Percentiles rank a stretch among this genome's conserved stretches.
phyloP scores from a whole-genome alignment of 768 basidiomycete genomes.

The Strobilomyces echinocephalus region DNA sequence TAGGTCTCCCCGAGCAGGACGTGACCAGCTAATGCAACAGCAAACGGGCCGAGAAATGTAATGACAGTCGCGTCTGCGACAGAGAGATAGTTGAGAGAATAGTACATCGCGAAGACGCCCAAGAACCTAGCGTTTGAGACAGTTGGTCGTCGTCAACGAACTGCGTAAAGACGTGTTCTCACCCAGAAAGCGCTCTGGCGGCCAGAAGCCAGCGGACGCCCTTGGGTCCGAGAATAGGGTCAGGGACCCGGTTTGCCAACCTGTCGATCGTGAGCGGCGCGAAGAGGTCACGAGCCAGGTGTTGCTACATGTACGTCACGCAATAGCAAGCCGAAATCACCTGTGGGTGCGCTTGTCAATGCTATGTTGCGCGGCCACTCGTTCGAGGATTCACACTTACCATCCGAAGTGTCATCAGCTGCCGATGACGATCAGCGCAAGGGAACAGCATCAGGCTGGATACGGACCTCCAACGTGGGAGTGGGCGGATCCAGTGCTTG shows the following conservation, averaged over 20 bases:
- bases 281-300: neutral
- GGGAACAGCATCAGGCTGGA: neutral
- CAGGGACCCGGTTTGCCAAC: conserved; percentile 39
- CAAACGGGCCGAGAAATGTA: conserved; percentile 67
- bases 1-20: conserved; percentile 60
- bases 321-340: conserved; percentile 50
- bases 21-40: conserved; percentile 57
- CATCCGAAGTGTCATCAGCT: conserved; percentile 60
- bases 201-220: conserved; percentile 56
- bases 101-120: conserved; percentile 65
- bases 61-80: conserved; percentile 76
- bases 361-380: neutral
- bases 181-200: conserved; percentile 64
- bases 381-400: conserved; percentile 26
- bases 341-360: conserved; percentile 26
- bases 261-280: conserved; percentile 15
- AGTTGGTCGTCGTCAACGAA: neutral
- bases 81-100: conserved; percentile 68
- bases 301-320: conserved; percentile 43
- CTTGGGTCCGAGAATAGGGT: conserved; percentile 68
- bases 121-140: conserved; percentile 49
- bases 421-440: neutral
- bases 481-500: conserved; percentile 55
- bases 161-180: conserved; percentile 10
- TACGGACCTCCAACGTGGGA: conserved; percentile 49